Base-by-base conservation (phyloP, 2,329 filamentous ascomycete genomes). In the Periconia macrospinosa region DNA sequence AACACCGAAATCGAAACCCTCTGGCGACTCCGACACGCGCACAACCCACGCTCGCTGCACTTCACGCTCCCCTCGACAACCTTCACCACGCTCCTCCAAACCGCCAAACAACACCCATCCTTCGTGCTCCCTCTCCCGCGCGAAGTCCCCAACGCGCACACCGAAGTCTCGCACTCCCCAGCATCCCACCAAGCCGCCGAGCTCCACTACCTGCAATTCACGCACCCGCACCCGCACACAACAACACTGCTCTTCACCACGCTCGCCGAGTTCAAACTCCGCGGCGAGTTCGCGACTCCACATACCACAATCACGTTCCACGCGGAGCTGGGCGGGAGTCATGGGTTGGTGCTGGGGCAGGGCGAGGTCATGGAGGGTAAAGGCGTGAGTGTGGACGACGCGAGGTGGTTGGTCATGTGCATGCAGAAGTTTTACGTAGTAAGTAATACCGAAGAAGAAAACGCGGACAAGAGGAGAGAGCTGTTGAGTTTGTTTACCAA, bases 151-250 rank as follows among this genome's bases (percentile, higher is more conserved):
- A 10, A 37, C 33, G 42, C 63, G 52, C 53, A 74, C 65, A 18
- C 68, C 11, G 66, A 45, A n/a, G 23, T 35, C n/a, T 35, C 48
- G 19, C 20, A 19, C 0, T 9, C 45, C 19, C 50, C 53, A 19
- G 35, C 45, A 20, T 62, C 63, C 13, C 75, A 75, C 2, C 78
- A 83, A 57, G 91, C 90, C 48, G 91, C 92, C 45, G 94, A 97
- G 75, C 92, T 99, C 44, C 94, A 99, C 76, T 96, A 96, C 74
- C 76, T 99, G 57, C 93, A 99, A 76, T 99, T 95, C 91, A 90
- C 89, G 0, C 97, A 96, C 75, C 92, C 96, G 55, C 82, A 86
- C 0, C 79, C 81, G 2, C 76, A 81, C 1, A 81, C 79, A 1
- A 76, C 77, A 0, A 83, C 77, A 30, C 77, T 97, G 6, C 86